phyloP scores from a whole-genome alignment of 495 filamentous ascomycete genomes.

The Trichocladium uniseriatum region DNA sequence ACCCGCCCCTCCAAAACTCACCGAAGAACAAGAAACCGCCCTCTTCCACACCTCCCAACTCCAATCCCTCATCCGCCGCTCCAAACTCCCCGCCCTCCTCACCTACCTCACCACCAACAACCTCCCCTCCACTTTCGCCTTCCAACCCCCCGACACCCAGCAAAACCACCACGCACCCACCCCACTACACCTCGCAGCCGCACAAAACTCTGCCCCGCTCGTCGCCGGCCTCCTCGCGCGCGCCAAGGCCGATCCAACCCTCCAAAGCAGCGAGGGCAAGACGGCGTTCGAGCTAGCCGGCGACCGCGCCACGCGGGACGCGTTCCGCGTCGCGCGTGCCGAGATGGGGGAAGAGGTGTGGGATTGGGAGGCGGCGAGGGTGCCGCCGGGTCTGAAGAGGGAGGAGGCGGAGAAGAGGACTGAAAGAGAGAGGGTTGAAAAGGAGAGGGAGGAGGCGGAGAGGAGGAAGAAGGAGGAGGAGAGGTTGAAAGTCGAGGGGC shows the following conservation, averaged over 20 bases:
- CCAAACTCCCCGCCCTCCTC: constrained; percentile 77
- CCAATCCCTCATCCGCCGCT: constrained; percentile 78
- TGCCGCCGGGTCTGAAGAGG: constrained; percentile 60
- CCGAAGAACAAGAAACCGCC: constrained; percentile 74
- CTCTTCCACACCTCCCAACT: constrained; percentile 77
- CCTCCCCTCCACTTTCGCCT: constrained; percentile 65
- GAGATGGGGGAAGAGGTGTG: constrained; percentile 68
- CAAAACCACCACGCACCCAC: constrained; percentile 80
- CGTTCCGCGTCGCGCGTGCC: constrained; percentile 77
- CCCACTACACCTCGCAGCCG: constrained; percentile 75
- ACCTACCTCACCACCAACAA: constrained; percentile 73
- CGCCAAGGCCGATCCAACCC: constrained; percentile 62
- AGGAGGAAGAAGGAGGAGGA: constrained; percentile 58
- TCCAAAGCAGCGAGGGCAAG: constrained; percentile 58
- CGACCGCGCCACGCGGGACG: constrained; percentile 77
- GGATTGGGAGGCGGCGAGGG: constrained; percentile 68
- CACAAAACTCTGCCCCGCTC: constrained; percentile 61
- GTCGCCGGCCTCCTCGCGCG: constrained; percentile 69
- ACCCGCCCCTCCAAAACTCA: constrained; percentile 46
- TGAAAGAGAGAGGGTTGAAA: constrained; percentile 51
- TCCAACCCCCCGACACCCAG: constrained; percentile 57
- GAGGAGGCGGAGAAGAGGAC: constrained; percentile 58
- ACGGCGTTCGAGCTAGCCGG: constrained; percentile 81
- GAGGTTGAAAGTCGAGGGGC: constrained; percentile 45
- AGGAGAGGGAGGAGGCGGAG: constrained; percentile 53